A percentile compares a stretch with the other conserved stretches of the same genome.
Evolutionary conservation across 2,329 filamentous ascomycete species (phyloP).

Genomic region (Sodiomyces alkalinus): DNA sequence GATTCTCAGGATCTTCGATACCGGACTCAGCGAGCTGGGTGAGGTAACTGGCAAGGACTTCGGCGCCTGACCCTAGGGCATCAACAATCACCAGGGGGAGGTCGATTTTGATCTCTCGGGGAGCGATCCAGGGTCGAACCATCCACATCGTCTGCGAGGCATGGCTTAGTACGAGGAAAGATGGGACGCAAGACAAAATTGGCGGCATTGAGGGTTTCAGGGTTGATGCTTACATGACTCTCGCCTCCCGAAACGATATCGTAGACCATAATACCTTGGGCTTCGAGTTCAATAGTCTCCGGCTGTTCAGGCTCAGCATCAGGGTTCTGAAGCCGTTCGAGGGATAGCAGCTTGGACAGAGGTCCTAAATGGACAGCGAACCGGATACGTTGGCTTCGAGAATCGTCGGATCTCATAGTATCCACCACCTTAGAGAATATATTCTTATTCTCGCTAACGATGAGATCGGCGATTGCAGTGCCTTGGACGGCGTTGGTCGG

Average conservation of each 20-base stretch:
- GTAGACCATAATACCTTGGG: slow-evolving; percentile 96
- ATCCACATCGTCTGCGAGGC: slow-evolving; percentile 88
- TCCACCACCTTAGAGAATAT: slow-evolving; percentile 75
- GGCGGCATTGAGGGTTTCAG: too few species aligned
- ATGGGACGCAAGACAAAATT: neutral
- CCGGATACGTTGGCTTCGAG: slow-evolving; percentile 76
- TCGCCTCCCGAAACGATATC: slow-evolving; percentile 74
- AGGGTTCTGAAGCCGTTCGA: slow-evolving; percentile 23
- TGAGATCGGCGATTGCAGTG: slow-evolving; percentile 62
- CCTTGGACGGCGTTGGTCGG: slow-evolving; percentile 57
- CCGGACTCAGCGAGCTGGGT: slow-evolving; percentile 77
- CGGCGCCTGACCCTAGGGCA: slow-evolving; percentile 83
- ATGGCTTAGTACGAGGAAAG: neutral
- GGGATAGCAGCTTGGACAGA: slow-evolving; percentile 45
- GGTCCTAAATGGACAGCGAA: slow-evolving; percentile 61
- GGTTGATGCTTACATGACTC: slow-evolving; percentile 60
- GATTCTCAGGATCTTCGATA: slow-evolving; percentile 56
- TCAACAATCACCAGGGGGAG: slow-evolving; percentile 80
- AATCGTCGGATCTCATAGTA: slow-evolving; percentile 84
- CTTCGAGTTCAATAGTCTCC: slow-evolving; percentile 68
- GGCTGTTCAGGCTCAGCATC: slow-evolving; percentile 9
- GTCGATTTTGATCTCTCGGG: slow-evolving; percentile 91
- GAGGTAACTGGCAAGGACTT: slow-evolving; percentile 86
- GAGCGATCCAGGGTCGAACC: slow-evolving; percentile 78
- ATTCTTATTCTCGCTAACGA: slow-evolving; percentile 61